Percentiles rank a stretch among this genome's conserved stretches.
These are phyloP conservation scores for Peziza echinospora DNA, from an alignment of 495 filamentous ascomycete genomes.

Conservation along the genomic window DNA sequence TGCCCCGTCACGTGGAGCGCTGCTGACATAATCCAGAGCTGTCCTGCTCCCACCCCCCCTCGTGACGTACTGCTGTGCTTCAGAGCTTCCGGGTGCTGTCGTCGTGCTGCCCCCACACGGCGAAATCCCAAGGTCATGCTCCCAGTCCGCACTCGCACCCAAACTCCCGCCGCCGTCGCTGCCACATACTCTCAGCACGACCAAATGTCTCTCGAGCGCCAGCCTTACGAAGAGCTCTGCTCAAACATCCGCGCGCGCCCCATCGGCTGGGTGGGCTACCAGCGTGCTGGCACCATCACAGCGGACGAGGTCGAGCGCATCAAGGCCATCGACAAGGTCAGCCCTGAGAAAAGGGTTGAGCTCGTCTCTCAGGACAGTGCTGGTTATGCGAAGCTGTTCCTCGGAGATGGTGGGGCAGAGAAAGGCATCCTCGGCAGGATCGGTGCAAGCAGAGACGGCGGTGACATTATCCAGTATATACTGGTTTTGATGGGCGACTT, in stretches of 20 bases:
- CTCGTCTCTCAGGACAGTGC: slow-evolving; percentile 57
- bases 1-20: no score
- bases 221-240: slow-evolving; percentile 72
- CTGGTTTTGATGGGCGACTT: slow-evolving; percentile 75
- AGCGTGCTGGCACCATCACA: slow-evolving; percentile 79
- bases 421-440: slow-evolving; percentile 66
- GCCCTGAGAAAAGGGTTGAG: slow-evolving; percentile 64
- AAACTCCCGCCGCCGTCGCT: no score
- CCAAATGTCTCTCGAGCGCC: slow-evolving; percentile 86
- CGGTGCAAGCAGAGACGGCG: slow-evolving; percentile 31
- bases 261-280: slow-evolving; percentile 95
- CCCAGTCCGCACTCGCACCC: not conserved
- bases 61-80: no score
- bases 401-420: slow-evolving; percentile 42
- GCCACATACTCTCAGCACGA: slow-evolving; percentile 18
- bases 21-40: no score
- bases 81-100: no score
- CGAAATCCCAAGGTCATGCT: no score
- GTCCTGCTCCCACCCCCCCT: no score
- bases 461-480: slow-evolving; percentile 85
- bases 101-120: no score
- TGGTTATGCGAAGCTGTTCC: slow-evolving; percentile 55
- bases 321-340: slow-evolving; percentile 90
- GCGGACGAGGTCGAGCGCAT: slow-evolving; percentile 90
- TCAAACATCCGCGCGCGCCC: slow-evolving; percentile 85